These are phyloP conservation scores for Eucalyptus cladocalyx DNA, from an alignment of 345 rosid genomes.

Conservation along the genomic window DNA sequence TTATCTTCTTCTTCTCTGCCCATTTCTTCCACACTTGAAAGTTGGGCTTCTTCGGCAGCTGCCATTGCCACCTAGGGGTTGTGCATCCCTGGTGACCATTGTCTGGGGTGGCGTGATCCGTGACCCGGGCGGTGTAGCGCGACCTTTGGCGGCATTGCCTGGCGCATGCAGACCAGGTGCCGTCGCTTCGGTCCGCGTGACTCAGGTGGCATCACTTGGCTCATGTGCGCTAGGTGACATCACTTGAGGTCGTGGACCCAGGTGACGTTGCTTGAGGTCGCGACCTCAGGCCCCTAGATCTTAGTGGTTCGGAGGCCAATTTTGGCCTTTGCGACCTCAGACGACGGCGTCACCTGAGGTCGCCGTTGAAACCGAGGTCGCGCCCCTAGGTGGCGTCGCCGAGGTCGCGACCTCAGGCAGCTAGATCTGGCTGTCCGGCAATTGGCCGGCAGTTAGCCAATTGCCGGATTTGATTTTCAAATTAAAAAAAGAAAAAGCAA, in stretches of 20 bases:
- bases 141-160: accelerated
- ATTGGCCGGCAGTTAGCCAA: accelerated
- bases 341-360: accelerated
- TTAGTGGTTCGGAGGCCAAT: too few species aligned
- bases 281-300: accelerated
- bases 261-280: too few species aligned
- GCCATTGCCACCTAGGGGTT: accelerated
- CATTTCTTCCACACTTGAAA: too few species aligned
- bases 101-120: accelerated
- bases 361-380: too few species aligned
- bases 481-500: too few species aligned
- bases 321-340: too few species aligned
- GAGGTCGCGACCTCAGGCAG: accelerated
- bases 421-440: accelerated
- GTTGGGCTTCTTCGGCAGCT: accelerated
- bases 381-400: too few species aligned
- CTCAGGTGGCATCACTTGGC: too few species aligned
- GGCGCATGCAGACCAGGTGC: too few species aligned
- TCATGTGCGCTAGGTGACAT: accelerated
- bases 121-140: accelerated
- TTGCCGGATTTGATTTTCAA: accelerated
- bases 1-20: too few species aligned
- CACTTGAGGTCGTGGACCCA: too few species aligned
- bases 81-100: too few species aligned
- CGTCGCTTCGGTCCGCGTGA: accelerated